phyloP scores from a whole-genome alignment of 805 yeast species.

The Ascoidea asiatica region DNA sequence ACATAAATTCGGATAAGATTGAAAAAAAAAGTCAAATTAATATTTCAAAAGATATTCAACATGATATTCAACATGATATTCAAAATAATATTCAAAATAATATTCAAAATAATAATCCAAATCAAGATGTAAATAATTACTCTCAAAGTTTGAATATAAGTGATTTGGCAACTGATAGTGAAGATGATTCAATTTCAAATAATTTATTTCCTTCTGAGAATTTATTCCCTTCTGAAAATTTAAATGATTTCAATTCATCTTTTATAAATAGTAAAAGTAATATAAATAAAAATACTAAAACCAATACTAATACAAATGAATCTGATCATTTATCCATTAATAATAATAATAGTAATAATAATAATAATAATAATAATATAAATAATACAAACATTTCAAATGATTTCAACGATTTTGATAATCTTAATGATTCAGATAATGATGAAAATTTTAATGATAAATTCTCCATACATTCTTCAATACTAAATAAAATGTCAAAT shows the following conservation, averaged over 20 bases:
- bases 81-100: not conserved
- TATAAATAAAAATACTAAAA: too few species aligned
- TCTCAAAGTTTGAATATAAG: too few species aligned
- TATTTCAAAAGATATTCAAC: not conserved
- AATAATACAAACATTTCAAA: too few species aligned
- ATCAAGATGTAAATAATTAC: not conserved
- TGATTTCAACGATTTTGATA: too few species aligned
- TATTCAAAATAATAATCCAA: not conserved
- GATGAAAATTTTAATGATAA: not conserved
- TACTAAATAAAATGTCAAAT: slow-evolving; percentile 6
- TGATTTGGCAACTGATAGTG: too few species aligned
- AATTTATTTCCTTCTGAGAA: not conserved
- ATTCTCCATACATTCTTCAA: slow-evolving; percentile 3
- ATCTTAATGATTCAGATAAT: not conserved
- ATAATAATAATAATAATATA: too few species aligned
- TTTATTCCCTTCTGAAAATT: not conserved
- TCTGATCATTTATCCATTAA: not conserved
- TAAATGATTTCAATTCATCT: not conserved
- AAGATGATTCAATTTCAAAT: too few species aligned
- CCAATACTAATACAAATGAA: not conserved
- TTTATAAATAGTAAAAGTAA: too few species aligned
- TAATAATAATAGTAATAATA: too few species aligned
- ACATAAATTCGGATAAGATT: too few species aligned
- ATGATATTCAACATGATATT: not conserved
- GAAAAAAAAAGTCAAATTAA: too few species aligned